Conservation (phyloP, 345 rosid genomes). For the Microcos paniculata region DNA sequence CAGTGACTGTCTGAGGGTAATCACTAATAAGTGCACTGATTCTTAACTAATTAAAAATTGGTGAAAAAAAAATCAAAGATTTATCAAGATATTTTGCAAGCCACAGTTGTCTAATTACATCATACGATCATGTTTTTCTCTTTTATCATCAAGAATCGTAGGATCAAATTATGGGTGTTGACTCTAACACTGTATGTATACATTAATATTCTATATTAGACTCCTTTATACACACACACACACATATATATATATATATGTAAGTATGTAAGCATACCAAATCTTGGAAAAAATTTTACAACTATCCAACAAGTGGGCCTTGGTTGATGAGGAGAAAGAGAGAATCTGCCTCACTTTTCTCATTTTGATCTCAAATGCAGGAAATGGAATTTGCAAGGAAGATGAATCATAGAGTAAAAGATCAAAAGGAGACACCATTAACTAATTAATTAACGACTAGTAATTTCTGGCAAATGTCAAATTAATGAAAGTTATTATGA, state of each 20-base stretch:
- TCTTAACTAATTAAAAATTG: background rate
- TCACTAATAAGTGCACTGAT: no score
- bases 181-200: no score
- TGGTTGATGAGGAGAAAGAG: constrained; percentile 4
- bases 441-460: background rate
- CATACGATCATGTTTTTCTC: no score
- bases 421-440: background rate
- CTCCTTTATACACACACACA: no score
- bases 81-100: background rate
- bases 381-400: constrained; percentile 5
- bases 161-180: no score
- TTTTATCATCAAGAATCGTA: no score
- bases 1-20: no score
- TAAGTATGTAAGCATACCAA: background rate
- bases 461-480: constrained; percentile 6
- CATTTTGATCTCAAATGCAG: background rate
- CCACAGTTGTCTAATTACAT: no score
- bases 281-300: background rate
- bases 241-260: no score
- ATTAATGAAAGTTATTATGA: constrained; percentile 5
- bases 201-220: no score
- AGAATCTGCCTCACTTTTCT: background rate
- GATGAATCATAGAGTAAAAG: background rate
- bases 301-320: background rate
- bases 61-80: background rate